Evolutionary conservation across 768 basidiomycete species (phyloP).

Genomic region (Mycena sanguinolenta): DNA sequence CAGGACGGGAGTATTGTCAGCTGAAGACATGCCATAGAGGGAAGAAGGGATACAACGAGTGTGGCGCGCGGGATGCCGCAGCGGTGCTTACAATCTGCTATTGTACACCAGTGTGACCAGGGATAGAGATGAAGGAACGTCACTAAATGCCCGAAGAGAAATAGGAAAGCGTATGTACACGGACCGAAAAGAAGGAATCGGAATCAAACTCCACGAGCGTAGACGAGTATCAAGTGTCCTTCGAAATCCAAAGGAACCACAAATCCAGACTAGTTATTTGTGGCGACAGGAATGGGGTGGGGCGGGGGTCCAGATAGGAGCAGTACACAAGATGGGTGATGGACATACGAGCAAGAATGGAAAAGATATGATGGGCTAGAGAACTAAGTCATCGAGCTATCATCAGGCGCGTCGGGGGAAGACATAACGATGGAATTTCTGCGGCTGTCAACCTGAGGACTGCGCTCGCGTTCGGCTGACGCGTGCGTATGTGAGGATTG

Average conservation of each 20-base stretch:
- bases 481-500: conserved; percentile 8
- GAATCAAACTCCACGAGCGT: conserved; percentile 6
- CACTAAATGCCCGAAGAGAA: neutral
- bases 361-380: neutral
- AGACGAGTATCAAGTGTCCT: conserved; percentile 5
- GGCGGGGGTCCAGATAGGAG: conserved; percentile 9
- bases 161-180: neutral
- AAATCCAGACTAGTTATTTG: conserved; percentile 23
- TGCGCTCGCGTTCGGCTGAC: conserved; percentile 6
- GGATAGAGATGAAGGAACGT: conserved; percentile 18
- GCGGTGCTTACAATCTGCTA: conserved; percentile 17
- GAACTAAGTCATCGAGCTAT: conserved; percentile 29
- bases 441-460: conserved; percentile 46
- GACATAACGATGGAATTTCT: conserved; percentile 55
- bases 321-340: conserved; percentile 31
- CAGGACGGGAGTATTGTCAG: neutral
- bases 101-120: neutral
- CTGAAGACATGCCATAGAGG: neutral
- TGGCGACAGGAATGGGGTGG: neutral
- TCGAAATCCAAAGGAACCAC: conserved; percentile 1
- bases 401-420: conserved; percentile 47
- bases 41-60: neutral
- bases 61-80: conserved; percentile 2
- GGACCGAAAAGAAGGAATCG: neutral
- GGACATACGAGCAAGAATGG: neutral